These are phyloP conservation scores for Diplocarpon rosae DNA, from an alignment of 2,329 filamentous ascomycete species.

Conservation along the genomic window DNA sequence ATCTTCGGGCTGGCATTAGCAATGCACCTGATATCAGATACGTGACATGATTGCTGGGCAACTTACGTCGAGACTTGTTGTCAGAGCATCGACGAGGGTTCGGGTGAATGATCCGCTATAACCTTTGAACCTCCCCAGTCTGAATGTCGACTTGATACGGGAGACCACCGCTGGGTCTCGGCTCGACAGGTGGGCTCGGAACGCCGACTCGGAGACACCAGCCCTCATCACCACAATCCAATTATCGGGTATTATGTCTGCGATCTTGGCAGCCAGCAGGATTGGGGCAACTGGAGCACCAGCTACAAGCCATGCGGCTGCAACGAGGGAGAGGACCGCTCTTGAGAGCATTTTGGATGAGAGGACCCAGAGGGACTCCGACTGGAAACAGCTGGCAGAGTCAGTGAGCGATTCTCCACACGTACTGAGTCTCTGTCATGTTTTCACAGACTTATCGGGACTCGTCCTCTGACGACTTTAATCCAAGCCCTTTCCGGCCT, in stretches of 20 bases:
- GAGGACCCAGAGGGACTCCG: neutral
- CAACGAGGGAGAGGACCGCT: neutral
- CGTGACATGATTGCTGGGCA: neutral
- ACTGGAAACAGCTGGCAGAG: too few relatives aligned
- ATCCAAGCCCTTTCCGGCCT: too few relatives aligned
- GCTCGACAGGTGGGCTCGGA: neutral
- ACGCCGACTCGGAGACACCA: neutral
- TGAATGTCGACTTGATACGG: neutral
- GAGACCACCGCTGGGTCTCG: neutral
- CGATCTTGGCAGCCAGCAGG: neutral
- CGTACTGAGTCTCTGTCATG: too few relatives aligned
- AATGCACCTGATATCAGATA: too few relatives aligned
- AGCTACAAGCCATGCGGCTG: neutral
- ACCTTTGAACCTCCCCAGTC: neutral
- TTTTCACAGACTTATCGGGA: too few relatives aligned
- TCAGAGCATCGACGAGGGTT: neutral
- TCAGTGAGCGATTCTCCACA: too few relatives aligned
- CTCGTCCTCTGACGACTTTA: too few relatives aligned
- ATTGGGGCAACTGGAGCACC: neutral
- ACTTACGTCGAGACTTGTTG: constrained; percentile 1
- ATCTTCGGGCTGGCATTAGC: neutral
- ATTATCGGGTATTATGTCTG: neutral
- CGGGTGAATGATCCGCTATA: neutral
- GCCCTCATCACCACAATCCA: constrained; percentile 4
- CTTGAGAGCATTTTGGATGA: neutral